phyloP scores from a whole-genome alignment of 2,329 filamentous ascomycete genomes.

The Alternaria conjuncta region DNA sequence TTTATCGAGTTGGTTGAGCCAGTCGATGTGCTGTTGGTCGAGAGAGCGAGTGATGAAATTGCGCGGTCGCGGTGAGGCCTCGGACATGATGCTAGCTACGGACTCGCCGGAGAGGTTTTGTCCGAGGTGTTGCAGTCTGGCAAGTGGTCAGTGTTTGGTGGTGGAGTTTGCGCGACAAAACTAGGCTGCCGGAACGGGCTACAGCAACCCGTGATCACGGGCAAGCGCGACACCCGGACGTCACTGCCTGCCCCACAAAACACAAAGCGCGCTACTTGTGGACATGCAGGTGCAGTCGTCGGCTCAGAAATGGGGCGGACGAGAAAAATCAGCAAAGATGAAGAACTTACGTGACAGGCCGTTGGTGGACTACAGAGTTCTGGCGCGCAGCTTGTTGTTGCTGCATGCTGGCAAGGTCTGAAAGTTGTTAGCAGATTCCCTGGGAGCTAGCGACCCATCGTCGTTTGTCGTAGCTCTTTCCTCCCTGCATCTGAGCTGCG shows the following conservation, averaged over 20 bases:
- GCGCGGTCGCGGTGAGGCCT: slow-evolving; percentile 53
- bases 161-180: slow-evolving; percentile 10
- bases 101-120: slow-evolving; percentile 52
- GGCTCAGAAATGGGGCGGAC: neutral
- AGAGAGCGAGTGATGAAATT: slow-evolving; percentile 52
- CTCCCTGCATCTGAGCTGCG: neutral
- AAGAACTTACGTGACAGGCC: slow-evolving; percentile 46
- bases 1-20: slow-evolving; percentile 53
- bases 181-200: slow-evolving; percentile 25
- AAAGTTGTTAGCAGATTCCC: slow-evolving; percentile 7
- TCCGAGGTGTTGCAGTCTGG: slow-evolving; percentile 41
- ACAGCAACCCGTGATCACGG: slow-evolving; percentile 24
- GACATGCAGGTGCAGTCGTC: neutral
- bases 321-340: neutral
- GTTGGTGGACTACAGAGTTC: slow-evolving; percentile 40
- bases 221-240: slow-evolving; percentile 17
- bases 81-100: slow-evolving; percentile 56
- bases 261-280: neutral
- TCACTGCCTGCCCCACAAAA: slow-evolving; percentile 7
- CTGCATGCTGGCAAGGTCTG: slow-evolving; percentile 57
- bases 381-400: slow-evolving; percentile 53
- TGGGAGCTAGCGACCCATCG: neutral
- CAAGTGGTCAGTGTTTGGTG: slow-evolving; percentile 12
- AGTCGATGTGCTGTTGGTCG: slow-evolving; percentile 52
- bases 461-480: neutral